These are phyloP conservation scores for Botrytis aclada DNA, from an alignment of 2,329 filamentous ascomycete species.

Conservation along the genomic window DNA sequence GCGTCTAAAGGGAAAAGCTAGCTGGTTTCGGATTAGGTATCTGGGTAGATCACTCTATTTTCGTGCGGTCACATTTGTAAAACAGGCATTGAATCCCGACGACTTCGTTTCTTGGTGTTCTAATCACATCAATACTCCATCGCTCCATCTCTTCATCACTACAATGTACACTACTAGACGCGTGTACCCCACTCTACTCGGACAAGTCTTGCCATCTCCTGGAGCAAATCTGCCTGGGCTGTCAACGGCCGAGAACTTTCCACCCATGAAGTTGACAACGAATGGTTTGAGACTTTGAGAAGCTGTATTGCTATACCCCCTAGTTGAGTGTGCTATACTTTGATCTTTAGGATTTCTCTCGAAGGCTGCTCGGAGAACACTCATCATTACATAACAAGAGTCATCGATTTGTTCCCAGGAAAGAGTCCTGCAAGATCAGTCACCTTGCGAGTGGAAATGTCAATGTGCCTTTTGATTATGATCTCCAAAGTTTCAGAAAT, in stretches of 20 bases:
- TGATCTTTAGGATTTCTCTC: background rate
- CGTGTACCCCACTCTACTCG: background rate
- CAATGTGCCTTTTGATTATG: background rate
- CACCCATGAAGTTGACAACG: background rate
- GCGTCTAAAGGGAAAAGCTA: constrained; percentile 7
- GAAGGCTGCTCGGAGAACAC: background rate
- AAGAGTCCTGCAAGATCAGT: background rate
- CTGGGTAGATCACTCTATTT: background rate
- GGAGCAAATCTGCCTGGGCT: background rate
- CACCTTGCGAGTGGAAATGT: background rate
- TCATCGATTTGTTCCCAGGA: background rate
- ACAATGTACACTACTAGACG: background rate
- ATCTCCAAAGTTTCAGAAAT: background rate
- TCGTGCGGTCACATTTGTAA: background rate
- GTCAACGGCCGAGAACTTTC: background rate
- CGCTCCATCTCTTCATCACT: background rate
- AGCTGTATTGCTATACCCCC: background rate
- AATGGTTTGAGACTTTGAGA: background rate
- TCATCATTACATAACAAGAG: background rate
- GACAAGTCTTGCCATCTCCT: background rate
- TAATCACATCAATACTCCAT: background rate
- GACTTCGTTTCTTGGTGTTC: background rate
- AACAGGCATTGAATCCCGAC: constrained; percentile 1
- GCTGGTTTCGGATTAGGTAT: background rate
- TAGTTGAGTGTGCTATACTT: background rate